Evolutionary conservation across 306 rosid genomes (phyloP), one percentile per base, ranked within the genome.

Genomic region (Cicer pinnatifidum): DNA sequence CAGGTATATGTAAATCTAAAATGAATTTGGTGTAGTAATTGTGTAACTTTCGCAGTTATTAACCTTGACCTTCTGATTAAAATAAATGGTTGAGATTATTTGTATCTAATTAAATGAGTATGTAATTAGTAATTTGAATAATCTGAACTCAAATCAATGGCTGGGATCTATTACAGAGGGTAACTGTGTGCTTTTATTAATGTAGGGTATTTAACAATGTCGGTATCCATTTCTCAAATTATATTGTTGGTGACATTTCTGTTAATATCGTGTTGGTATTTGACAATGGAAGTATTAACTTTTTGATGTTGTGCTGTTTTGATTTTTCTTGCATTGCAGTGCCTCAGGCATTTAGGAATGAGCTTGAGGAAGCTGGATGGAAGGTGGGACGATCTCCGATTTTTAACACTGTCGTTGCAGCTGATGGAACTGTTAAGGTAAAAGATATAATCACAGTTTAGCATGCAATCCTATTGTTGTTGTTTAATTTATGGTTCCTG

Each of bases 371-470:
- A 76, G 91, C 97, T 67, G 98, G 98, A 71, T 94, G 98, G 98
- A 88, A 71, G 63, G 91, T 94, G 37, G 98, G 98, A 19, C 80
- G 98, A 48, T 94, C 98, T 56, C 96, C 94, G 19, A 79, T 91
- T 81, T 87, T 84, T 73, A 56, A 57, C 11, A 69, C 77, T 41
- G 92, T 89, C 46, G 90, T 96, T 56, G 91, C 98, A 41, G 72
- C 92, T 62, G 98, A 94, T 82, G 98, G 98, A 51, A 94, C 98
- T 69, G 64, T 94, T 41, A 94, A 94, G 96, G 98, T 94, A 66
- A 81, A 48, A 4, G 0, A 44, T 38, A 19, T 1, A 70, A 52
- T 70, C 48, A 35, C 15, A 35, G 66, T 72, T 79, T 61, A 6
- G 7, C 35, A 28, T 28, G 35, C 47, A n/a, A 37, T 11, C 9